phyloP scores from a whole-genome alignment of 2,329 filamentous ascomycete species.

The Calonectria honghensis region DNA sequence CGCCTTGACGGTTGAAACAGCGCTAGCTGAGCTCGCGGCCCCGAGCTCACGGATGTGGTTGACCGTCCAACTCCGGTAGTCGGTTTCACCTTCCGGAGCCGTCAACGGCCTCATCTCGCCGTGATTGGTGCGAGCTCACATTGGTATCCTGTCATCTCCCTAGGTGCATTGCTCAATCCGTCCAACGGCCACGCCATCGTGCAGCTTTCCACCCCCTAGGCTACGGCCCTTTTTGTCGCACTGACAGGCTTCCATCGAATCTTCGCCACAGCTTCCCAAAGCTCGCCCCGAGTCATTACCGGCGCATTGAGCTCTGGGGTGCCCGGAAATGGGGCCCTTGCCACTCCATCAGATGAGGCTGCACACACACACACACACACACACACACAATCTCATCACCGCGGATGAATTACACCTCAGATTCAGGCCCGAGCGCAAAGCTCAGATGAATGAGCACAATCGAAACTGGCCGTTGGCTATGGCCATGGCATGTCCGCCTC shows the following conservation, averaged over 20 bases:
- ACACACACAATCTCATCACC: constrained; percentile 50
- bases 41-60: constrained; percentile 17
- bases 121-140: constrained; percentile 48
- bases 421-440: constrained; percentile 20
- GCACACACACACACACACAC: constrained; percentile 29
- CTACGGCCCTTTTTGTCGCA: constrained; percentile 37
- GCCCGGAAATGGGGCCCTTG: constrained; percentile 41
- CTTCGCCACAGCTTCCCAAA: constrained; percentile 39
- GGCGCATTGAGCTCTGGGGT: constrained; percentile 35
- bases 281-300: constrained; percentile 30
- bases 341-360: constrained; percentile 41
- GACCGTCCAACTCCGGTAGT: constrained; percentile 21
- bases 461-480: constrained; percentile 42
- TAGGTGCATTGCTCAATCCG: constrained; percentile 37
- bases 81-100: constrained; percentile 37
- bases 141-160: constrained; percentile 47
- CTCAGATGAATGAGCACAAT: constrained; percentile 31
- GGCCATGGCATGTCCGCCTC: background rate
- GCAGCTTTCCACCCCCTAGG: constrained; percentile 28
- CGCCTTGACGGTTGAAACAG: constrained; percentile 28
- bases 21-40: constrained; percentile 16
- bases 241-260: constrained; percentile 39
- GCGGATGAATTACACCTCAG: constrained; percentile 43
- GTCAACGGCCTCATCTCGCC: constrained; percentile 34
- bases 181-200: constrained; percentile 47